Percentiles rank a stretch among this genome's conserved stretches.
These are phyloP conservation scores for Ogataea angusta DNA, from an alignment of 805 yeast genomes.

Conservation along the genomic window DNA sequence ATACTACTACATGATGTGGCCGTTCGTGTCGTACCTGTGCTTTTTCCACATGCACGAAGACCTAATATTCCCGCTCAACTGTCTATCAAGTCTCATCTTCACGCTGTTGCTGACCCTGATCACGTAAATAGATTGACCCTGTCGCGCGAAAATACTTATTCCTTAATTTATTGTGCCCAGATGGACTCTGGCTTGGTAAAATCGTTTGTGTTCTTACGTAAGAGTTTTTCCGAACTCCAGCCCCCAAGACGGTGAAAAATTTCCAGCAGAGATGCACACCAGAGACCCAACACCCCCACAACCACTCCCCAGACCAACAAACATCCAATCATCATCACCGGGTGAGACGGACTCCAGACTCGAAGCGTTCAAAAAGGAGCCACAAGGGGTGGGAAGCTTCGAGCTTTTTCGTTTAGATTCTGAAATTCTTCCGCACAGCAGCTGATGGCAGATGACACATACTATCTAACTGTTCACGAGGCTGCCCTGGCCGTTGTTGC, in stretches of 20 bases:
- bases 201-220: no score
- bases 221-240: no score
- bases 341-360: slow-evolving; percentile 4
- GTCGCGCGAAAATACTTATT: no score
- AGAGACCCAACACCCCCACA: slow-evolving; percentile 1
- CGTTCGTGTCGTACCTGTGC: slow-evolving; percentile 48
- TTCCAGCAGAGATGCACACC: background rate
- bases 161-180: no score
- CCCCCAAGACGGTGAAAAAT: background rate
- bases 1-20: slow-evolving; percentile 58
- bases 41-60: slow-evolving; percentile 47
- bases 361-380: slow-evolving; percentile 3
- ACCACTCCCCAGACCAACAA: slow-evolving; percentile 3
- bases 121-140: slow-evolving; percentile 9
- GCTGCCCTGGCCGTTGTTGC: slow-evolving; percentile 84
- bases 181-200: no score
- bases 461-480: slow-evolving; percentile 72
- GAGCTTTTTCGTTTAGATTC: background rate
- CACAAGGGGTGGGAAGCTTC: slow-evolving; percentile 3
- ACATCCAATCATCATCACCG: slow-evolving; percentile 12
- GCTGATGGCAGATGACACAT: slow-evolving; percentile 42
- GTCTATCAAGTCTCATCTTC: slow-evolving; percentile 55
- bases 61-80: slow-evolving; percentile 57
- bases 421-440: background rate
- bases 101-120: slow-evolving; percentile 46